Evolutionary conservation across 2,329 filamentous ascomycete species (phyloP).

Genomic region (Fusarium dimerum): DNA sequence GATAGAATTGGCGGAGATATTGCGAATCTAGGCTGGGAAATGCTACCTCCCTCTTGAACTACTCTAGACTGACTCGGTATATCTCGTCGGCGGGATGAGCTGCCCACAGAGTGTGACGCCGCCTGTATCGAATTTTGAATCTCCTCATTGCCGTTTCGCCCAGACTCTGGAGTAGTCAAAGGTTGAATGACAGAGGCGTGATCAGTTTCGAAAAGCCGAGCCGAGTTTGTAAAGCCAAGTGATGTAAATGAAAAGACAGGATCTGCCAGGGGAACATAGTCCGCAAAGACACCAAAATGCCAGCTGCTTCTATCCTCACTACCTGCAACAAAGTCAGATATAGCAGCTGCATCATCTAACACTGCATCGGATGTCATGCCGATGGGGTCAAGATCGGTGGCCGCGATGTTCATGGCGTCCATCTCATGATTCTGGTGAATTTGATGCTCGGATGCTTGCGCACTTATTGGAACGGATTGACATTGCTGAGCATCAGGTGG

Average conservation of each 20-base stretch:
- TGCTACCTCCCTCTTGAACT: background rate
- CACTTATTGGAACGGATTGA: too few relatives aligned
- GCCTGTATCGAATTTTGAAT: too few relatives aligned
- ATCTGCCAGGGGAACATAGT: background rate
- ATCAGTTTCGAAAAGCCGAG: background rate
- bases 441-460: too few relatives aligned
- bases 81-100: background rate
- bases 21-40: background rate
- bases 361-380: too few relatives aligned
- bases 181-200: background rate
- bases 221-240: background rate
- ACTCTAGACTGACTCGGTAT: background rate
- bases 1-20: background rate
- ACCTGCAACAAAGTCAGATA: background rate
- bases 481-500: too few relatives aligned
- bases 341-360: background rate
- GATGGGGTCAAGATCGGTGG: too few relatives aligned
- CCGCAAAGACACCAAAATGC: background rate
- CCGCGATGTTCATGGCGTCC: too few relatives aligned
- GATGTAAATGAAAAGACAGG: background rate
- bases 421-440: too few relatives aligned
- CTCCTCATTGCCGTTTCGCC: background rate
- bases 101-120: background rate
- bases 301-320: background rate
- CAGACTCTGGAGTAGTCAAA: background rate